phyloP scores from a whole-genome alignment of 352 stramenopile species.

The Phytophthora tentaculata region DNA sequence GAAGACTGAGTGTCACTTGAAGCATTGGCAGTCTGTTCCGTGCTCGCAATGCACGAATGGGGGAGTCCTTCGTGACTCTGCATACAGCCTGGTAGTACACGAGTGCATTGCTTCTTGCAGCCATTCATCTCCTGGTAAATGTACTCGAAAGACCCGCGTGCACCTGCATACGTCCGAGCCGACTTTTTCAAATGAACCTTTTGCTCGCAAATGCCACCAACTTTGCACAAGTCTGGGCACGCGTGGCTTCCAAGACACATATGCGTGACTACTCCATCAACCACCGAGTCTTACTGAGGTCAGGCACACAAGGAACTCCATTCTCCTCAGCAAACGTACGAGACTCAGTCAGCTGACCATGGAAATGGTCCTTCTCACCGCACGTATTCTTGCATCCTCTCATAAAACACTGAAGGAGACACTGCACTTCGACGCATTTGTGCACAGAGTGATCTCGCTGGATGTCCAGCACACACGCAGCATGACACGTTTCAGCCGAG shows the following conservation, averaged over 20 bases:
- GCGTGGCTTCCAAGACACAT: background rate
- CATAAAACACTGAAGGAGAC: background rate
- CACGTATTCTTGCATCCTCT: background rate
- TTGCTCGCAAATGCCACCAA: background rate
- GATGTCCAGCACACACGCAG: background rate
- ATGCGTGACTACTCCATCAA: background rate
- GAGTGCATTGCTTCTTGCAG: background rate
- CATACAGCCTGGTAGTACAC: background rate
- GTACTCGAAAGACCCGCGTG: constrained; percentile 56
- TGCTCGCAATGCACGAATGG: background rate
- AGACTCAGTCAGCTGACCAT: background rate
- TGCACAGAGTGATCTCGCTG: background rate
- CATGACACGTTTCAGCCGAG: background rate
- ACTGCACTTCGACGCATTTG: background rate
- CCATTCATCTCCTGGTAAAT: constrained; percentile 51
- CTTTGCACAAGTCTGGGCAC: background rate
- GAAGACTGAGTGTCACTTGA: no score
- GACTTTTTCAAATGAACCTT: constrained; percentile 43
- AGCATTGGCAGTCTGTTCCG: background rate
- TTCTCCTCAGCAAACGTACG: background rate
- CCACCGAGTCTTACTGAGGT: background rate
- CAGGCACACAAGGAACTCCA: background rate
- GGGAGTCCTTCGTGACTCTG: background rate
- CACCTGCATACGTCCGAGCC: constrained; percentile 52
- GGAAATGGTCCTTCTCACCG: background rate